Conservation (phyloP, 257 asterid species). For the Nicotiana obtusifolia region DNA sequence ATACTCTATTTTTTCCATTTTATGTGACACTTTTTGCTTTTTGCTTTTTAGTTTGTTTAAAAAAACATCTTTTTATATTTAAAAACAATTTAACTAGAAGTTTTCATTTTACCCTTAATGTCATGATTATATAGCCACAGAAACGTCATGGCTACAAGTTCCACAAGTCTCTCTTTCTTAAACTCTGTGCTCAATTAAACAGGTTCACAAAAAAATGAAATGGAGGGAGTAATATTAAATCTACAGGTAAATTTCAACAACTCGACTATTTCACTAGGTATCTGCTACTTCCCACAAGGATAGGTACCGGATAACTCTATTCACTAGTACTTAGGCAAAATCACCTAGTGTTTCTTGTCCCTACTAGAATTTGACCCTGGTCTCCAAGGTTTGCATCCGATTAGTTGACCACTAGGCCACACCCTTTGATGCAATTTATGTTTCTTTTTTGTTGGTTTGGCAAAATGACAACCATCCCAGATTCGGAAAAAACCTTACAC, state of each 20-base stretch:
- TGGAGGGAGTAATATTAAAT: neutral
- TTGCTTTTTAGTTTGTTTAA: neutral
- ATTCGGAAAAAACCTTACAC: neutral
- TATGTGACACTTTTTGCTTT: neutral
- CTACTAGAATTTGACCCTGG: neutral
- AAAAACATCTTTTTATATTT: neutral
- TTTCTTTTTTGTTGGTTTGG: neutral
- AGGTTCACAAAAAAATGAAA: neutral
- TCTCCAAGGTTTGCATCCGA: neutral
- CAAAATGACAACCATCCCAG: neutral
- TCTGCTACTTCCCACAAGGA: neutral
- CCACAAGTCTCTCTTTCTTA: neutral
- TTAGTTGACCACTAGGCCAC: neutral
- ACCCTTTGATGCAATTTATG: neutral
- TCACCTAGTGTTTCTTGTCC: neutral
- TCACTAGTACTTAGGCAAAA: neutral
- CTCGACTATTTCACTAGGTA: neutral
- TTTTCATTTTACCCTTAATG: neutral
- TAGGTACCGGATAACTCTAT: neutral
- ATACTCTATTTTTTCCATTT: neutral
- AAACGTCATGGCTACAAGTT: neutral
- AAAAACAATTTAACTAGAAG: neutral
- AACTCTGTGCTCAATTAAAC: neutral
- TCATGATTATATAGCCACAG: neutral
- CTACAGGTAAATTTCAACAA: neutral